Evolutionary conservation across 2,329 filamentous ascomycete species (phyloP), one percentile per base, ranked within the genome.

Genomic region (Acrocalymma vagum): DNA sequence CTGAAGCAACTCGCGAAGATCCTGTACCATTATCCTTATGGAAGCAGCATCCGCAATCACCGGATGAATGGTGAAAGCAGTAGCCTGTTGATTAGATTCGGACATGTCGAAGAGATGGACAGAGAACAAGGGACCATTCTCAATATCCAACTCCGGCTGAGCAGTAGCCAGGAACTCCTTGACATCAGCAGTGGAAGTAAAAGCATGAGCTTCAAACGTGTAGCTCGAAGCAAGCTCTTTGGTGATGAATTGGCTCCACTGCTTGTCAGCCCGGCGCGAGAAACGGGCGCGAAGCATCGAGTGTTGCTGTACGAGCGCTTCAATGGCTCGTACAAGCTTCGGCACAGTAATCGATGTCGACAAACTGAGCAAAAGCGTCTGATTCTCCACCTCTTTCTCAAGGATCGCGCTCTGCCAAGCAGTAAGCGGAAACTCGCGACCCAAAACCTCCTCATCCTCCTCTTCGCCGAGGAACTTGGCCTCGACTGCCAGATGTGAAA

Each of bases 381-480:
- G 39, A 30, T 24, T 42, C 29, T 26, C 23, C 24, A 15, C 16
- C 18, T 49, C 17, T 22, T 33, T 33, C 13, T 63, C 40, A 31
- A 74, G 67, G 29, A 70, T 67, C 9, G 69, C 44, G 13, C 65
- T 52, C 31, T 75, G 74, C 17, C 73, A 70, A 0, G 72, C 72
- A 0, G 72, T 70, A 5, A 77, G 45, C 0, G 48, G 47, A 31
- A 73, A 76, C 1, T 48, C 38, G 14, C 53, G 39, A 16, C 59
- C 38, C 60, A 38, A 24, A 16, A 26, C 21, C 14, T 53, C 48
- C 20, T 48, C 37, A 6, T 34, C 25, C 21, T 20, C 44, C n/a
- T 45, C 37, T 11, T 42, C 32, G 13, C 18, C 23, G 20, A 36
- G 11, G 25, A 42, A 45, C 18, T 32, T 42, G 10, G 48, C 45